phyloP scores from a whole-genome alignment of 305 asterid genomes.

The Fraxinus greggii region DNA sequence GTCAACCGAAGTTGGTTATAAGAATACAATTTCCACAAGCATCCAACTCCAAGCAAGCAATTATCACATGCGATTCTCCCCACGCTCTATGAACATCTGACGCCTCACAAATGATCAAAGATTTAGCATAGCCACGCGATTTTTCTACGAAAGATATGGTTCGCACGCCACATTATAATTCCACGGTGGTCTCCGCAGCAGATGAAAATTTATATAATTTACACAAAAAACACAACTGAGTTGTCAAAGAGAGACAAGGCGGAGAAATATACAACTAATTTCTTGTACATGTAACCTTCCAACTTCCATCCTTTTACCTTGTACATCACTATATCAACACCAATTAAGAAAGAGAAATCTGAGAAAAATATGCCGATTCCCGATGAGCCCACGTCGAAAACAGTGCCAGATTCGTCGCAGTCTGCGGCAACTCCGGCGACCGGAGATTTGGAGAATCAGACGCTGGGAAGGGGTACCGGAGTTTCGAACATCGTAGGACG shows the following conservation, averaged over 20 bases:
- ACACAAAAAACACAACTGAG: background rate
- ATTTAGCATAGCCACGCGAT: background rate
- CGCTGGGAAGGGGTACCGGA: slow-evolving; percentile 29
- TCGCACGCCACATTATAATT: background rate
- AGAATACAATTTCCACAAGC: slow-evolving; percentile 2
- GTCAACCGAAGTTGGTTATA: background rate
- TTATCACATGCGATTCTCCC: background rate
- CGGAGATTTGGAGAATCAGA: slow-evolving; percentile 52
- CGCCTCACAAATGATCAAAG: background rate
- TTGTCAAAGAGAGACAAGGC: slow-evolving; percentile 3
- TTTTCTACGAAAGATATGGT: background rate
- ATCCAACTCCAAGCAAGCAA: background rate
- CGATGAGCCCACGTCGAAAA: slow-evolving; percentile 15
- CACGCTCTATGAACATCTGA: background rate
- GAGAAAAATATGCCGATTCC: slow-evolving; percentile 28
- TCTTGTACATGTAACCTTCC: background rate
- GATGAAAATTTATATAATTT: background rate
- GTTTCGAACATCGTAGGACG: slow-evolving; percentile 38
- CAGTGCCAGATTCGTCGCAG: slow-evolving; percentile 6
- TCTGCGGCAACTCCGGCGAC: slow-evolving; percentile 23
- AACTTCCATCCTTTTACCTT: background rate
- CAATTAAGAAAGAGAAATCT: background rate
- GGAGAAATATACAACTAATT: background rate
- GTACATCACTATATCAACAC: background rate
- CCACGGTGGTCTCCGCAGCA: background rate